phyloP scores from a whole-genome alignment of 257 asterid genomes.

The Fraxinus anomala region DNA sequence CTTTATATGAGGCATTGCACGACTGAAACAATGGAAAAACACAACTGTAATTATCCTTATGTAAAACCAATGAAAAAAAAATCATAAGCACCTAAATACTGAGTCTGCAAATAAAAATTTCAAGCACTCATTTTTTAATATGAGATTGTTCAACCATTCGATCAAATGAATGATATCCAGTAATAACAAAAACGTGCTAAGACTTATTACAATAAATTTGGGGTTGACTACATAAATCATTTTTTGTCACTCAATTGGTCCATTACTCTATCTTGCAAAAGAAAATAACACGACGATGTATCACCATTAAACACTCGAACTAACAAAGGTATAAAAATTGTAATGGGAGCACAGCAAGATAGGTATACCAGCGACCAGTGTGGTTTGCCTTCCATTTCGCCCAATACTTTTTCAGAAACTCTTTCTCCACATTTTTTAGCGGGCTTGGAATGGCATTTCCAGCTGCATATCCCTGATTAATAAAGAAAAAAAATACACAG shows the following conservation, averaged over 20 bases:
- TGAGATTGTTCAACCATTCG: background rate
- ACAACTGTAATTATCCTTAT: constrained; percentile 24
- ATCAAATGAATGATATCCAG: constrained; percentile 14
- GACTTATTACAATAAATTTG: background rate
- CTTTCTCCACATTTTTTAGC: constrained; percentile 85
- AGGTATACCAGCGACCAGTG: constrained; percentile 82
- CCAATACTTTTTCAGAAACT: constrained; percentile 86
- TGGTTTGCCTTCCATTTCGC: constrained; percentile 91
- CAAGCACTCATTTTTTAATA: background rate
- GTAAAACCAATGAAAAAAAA: constrained; percentile 8
- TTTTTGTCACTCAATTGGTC: background rate
- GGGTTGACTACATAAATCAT: background rate
- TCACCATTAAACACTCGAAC: background rate
- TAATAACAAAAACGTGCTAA: background rate
- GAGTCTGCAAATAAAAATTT: background rate
- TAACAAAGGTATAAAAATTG: background rate
- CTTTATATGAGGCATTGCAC: constrained; percentile 99
- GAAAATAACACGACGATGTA: background rate
- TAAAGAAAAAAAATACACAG: constrained; percentile 26
- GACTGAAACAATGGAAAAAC: constrained; percentile 51
- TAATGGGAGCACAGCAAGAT: background rate
- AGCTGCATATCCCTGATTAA: constrained; percentile 88
- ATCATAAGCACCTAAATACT: constrained; percentile 5
- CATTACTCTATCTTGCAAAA: background rate
- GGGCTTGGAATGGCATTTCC: constrained; percentile 91